phyloP scores from a whole-genome alignment of 345 rosid species.

The Lumnitzera racemosa region DNA sequence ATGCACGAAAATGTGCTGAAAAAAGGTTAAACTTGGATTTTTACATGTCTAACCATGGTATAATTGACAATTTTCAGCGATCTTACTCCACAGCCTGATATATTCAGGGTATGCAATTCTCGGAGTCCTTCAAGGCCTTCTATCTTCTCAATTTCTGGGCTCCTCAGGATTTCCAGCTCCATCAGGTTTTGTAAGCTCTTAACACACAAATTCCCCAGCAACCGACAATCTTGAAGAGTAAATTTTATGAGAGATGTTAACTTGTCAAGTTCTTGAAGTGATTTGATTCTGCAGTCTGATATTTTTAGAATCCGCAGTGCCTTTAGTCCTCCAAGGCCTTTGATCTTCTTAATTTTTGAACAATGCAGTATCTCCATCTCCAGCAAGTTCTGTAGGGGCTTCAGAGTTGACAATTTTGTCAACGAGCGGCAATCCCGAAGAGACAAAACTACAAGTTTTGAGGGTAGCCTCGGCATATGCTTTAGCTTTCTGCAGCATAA shows the following conservation, averaged over 20 bases:
- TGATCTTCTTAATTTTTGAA: not conserved
- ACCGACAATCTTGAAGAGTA: too few species aligned
- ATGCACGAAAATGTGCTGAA: too few species aligned
- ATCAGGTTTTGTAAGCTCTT: not conserved
- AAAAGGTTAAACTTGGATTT: too few species aligned
- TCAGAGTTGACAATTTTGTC: not conserved
- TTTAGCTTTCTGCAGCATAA: not conserved
- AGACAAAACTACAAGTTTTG: too few species aligned
- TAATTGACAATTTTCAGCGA: not conserved
- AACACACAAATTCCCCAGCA: not conserved
- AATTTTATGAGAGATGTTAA: not conserved
- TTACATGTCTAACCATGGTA: too few species aligned
- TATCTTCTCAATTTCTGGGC: not conserved
- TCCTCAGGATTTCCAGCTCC: not conserved
- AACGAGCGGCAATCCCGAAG: too few species aligned
- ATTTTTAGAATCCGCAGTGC: not conserved
- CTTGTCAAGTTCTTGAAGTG: slow-evolving; percentile 41
- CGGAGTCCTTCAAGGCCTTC: not conserved
- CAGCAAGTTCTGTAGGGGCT: not conserved
- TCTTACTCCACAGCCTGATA: not conserved
- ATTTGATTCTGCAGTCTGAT: not conserved
- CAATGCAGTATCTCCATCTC: not conserved
- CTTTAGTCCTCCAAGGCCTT: not conserved
- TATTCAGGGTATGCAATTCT: not conserved
- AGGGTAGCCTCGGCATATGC: not conserved